phyloP scores from a whole-genome alignment of 2,329 filamentous ascomycete genomes.

The Calonectria pauciramosa region DNA sequence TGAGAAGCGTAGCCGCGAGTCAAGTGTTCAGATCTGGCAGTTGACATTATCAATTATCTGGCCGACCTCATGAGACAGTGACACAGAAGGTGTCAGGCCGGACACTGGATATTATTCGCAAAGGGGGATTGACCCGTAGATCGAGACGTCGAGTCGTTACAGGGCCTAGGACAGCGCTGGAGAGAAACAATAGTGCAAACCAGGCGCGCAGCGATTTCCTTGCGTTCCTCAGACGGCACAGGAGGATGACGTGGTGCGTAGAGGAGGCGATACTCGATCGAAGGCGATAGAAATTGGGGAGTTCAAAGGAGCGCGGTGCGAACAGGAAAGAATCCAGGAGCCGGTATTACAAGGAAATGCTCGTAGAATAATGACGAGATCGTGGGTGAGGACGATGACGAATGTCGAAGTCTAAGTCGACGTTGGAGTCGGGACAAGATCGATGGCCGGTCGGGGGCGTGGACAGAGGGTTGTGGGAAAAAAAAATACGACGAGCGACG shows the following conservation, averaged over 20 bases:
- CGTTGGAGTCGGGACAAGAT: slow-evolving; percentile 34
- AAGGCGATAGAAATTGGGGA: slow-evolving; percentile 39
- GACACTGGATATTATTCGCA: slow-evolving; percentile 46
- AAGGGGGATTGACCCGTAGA: slow-evolving; percentile 22
- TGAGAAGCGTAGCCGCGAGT: slow-evolving; percentile 85
- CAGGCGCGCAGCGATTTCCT: slow-evolving; percentile 14
- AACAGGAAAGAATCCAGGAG: slow-evolving; percentile 47
- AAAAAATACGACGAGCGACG: slow-evolving; percentile 22
- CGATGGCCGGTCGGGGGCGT: slow-evolving; percentile 36
- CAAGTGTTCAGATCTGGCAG: slow-evolving; percentile 87
- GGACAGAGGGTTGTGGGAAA: slow-evolving; percentile 23
- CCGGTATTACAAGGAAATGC: slow-evolving; percentile 53
- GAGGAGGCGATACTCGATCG: slow-evolving; percentile 34
- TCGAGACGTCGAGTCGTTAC: slow-evolving; percentile 22
- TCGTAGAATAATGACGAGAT: slow-evolving; percentile 43
- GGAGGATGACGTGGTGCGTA: slow-evolving; percentile 35
- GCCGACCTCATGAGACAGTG: slow-evolving; percentile 62
- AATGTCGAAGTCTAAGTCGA: slow-evolving; percentile 19
- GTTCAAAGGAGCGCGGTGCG: slow-evolving; percentile 46
- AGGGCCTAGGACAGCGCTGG: slow-evolving; percentile 11
- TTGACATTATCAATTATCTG: slow-evolving; percentile 94
- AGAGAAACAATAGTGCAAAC: slow-evolving; percentile 5
- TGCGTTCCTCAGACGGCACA: background rate
- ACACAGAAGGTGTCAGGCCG: slow-evolving; percentile 43
- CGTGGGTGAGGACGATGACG: slow-evolving; percentile 26